Percentiles rank a stretch among this genome's conserved stretches.
Conservation (phyloP, 179 eudicot species). For the Monotropa hypopitys region DNA sequence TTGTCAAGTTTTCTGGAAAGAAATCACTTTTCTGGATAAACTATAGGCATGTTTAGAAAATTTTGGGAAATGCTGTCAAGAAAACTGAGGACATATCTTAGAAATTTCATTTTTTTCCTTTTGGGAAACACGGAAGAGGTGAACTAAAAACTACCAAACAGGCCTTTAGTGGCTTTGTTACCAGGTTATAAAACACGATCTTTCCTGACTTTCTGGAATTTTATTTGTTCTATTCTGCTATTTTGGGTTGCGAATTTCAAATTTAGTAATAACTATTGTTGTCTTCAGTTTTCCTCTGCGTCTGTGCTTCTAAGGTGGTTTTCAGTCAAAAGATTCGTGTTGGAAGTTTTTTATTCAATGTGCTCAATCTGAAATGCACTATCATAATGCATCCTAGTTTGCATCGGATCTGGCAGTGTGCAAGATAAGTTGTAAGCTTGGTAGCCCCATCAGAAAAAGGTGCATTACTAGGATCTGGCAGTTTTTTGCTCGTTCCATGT, state of each 20-base stretch:
- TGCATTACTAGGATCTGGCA: too few species aligned
- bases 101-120: too few species aligned
- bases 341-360: neutral
- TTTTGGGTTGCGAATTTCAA: neutral
- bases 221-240: neutral
- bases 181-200: neutral
- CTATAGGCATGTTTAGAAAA: neutral
- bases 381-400: too few species aligned
- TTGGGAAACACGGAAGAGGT: too few species aligned
- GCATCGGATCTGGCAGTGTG: too few species aligned
- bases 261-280: neutral
- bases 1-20: neutral
- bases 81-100: too few species aligned
- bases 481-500: too few species aligned
- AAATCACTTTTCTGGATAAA: neutral
- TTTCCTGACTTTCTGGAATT: neutral
- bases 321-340: neutral
- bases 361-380: too few species aligned
- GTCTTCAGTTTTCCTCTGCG: neutral
- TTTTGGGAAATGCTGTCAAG: neutral
- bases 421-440: too few species aligned
- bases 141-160: too few species aligned
- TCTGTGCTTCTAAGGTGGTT: neutral
- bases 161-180: too few species aligned
- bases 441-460: too few species aligned